Evolutionary conservation across 2,329 filamentous ascomycete genomes (phyloP).

Genomic region (Pseudogymnoascus sp.): DNA sequence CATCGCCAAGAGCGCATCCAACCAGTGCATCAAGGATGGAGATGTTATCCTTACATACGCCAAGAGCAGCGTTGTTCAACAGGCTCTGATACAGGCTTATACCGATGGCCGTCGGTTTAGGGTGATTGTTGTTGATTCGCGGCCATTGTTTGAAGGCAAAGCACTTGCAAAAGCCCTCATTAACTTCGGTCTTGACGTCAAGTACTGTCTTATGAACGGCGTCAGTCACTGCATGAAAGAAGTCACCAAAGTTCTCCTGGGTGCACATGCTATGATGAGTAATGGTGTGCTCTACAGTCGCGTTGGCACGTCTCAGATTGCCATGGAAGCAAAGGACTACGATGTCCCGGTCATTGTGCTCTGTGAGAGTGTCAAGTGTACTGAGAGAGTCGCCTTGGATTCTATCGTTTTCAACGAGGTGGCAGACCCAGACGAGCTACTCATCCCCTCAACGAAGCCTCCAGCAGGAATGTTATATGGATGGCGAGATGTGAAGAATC

Average conservation of each 20-base stretch:
- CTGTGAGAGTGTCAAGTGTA: conserved; percentile 93
- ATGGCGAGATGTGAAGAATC: conserved; percentile 50
- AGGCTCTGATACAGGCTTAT: conserved; percentile 68
- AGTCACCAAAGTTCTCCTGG: conserved; percentile 60
- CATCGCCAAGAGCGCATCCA: conserved; percentile 68
- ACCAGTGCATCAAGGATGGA: conserved; percentile 63
- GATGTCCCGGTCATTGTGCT: conserved; percentile 79
- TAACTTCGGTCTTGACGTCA: conserved; percentile 62
- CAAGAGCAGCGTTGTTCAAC: conserved; percentile 77
- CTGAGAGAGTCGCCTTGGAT: conserved; percentile 80
- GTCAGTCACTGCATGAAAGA: conserved; percentile 66
- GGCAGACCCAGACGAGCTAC: conserved; percentile 62
- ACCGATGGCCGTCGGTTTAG: conserved; percentile 65
- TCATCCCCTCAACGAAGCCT: conserved; percentile 21
- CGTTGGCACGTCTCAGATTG: conserved; percentile 78
- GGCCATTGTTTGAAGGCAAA: conserved; percentile 62
- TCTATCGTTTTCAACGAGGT: conserved; percentile 94
- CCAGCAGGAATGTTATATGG: conserved; percentile 36
- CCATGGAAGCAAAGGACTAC: conserved; percentile 69
- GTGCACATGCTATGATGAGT: conserved; percentile 89
- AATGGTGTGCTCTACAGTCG: conserved; percentile 87
- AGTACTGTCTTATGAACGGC: conserved; percentile 75
- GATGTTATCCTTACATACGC: conserved; percentile 84
- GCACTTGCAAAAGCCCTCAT: conserved; percentile 64
- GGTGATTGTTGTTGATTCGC: conserved; percentile 76